phyloP scores from a whole-genome alignment of 2,329 filamentous ascomycete species.

The Bipolaris zeicola region DNA sequence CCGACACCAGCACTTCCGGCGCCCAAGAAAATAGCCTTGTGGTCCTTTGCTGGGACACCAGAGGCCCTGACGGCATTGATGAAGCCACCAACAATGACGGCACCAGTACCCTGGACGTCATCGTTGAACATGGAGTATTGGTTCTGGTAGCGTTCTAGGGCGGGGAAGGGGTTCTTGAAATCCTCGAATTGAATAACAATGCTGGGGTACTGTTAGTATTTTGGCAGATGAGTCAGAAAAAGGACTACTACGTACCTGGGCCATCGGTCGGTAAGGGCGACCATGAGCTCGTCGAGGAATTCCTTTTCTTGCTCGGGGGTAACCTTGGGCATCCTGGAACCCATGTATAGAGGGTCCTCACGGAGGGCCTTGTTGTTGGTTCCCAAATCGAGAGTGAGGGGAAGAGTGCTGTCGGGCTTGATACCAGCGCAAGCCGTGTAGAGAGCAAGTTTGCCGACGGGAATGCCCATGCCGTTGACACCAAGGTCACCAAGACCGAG shows the following conservation, averaged over 20 bases:
- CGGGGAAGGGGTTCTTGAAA: conserved; percentile 96
- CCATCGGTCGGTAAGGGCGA: conserved; percentile 78
- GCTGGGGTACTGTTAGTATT: conserved; percentile 50
- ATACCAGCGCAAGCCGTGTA: conserved; percentile 97
- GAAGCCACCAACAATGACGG: conserved; percentile 86
- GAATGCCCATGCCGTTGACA: conserved; percentile 97
- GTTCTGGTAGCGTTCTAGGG: conserved; percentile 86
- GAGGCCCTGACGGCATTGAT: conserved; percentile 81
- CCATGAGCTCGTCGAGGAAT: conserved; percentile 98
- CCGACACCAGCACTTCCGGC: conserved; percentile 95
- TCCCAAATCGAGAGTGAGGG: conserved; percentile 66
- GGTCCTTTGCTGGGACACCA: conserved; percentile 82
- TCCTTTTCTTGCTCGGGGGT: conserved; percentile 78
- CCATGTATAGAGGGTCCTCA: conserved; percentile 89
- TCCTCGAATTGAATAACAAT: conserved; percentile 93
- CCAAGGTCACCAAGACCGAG: conserved; percentile 93
- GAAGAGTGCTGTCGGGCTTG: conserved; percentile 72
- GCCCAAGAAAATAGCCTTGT: conserved; percentile 94
- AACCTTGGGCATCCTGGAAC: conserved; percentile 82
- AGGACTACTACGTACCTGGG: conserved; percentile 58
- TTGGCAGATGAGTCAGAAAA: background rate
- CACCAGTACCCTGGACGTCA: conserved; percentile 96
- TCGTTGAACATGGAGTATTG: conserved; percentile 97
- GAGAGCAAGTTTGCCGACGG: conserved; percentile 92
- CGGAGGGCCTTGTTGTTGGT: conserved; percentile 67